Percentiles rank a stretch among this genome's conserved stretches.
phyloP scores from a whole-genome alignment of 2,329 filamentous ascomycete genomes.

The Calonectria pseudoturangicola region DNA sequence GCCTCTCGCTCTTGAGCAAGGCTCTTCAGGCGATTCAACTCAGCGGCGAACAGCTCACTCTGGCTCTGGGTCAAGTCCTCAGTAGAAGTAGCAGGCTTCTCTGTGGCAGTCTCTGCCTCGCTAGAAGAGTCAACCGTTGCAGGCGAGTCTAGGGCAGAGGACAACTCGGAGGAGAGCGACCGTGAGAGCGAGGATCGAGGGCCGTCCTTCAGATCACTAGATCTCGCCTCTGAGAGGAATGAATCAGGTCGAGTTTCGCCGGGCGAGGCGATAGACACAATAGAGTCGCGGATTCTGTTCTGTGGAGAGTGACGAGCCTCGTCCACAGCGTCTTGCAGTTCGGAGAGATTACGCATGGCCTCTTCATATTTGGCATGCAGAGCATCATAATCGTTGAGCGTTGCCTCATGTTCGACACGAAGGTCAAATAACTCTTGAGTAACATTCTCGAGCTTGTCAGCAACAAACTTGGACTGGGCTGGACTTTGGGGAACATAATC shows the following conservation, averaged over 20 bases:
- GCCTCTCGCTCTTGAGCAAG: conserved; percentile 86
- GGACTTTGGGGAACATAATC: conserved; percentile 75
- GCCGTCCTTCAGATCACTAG: conserved; percentile 81
- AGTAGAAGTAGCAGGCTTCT: conserved; percentile 63
- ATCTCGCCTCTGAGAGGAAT: conserved; percentile 88
- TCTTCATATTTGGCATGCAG: conserved; percentile 94
- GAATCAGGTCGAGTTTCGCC: conserved; percentile 79
- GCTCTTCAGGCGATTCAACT: conserved; percentile 82
- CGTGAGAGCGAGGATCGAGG: conserved; percentile 83
- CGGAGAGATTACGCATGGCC: conserved; percentile 85
- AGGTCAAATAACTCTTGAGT: conserved; percentile 94
- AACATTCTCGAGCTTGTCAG: conserved; percentile 93
- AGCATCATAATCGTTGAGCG: conserved; percentile 85
- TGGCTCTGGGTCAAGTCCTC: conserved; percentile 63
- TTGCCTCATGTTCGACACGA: conserved; percentile 91
- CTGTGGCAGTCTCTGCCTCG: conserved; percentile 66
- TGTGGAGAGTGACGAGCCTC: conserved; percentile 80
- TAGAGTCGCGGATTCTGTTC: conserved; percentile 71
- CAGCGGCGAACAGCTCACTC: conserved; percentile 71
- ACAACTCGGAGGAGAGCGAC: conserved; percentile 95
- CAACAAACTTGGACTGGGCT: conserved; percentile 88
- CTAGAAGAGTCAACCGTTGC: conserved; percentile 78
- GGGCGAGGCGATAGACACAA: conserved; percentile 72
- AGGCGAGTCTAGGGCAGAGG: conserved; percentile 87
- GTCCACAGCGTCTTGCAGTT: conserved; percentile 89